These are phyloP conservation scores for Ramaria sp. DNA, from an alignment of 768 basidiomycete species.

Conservation along the genomic window DNA sequence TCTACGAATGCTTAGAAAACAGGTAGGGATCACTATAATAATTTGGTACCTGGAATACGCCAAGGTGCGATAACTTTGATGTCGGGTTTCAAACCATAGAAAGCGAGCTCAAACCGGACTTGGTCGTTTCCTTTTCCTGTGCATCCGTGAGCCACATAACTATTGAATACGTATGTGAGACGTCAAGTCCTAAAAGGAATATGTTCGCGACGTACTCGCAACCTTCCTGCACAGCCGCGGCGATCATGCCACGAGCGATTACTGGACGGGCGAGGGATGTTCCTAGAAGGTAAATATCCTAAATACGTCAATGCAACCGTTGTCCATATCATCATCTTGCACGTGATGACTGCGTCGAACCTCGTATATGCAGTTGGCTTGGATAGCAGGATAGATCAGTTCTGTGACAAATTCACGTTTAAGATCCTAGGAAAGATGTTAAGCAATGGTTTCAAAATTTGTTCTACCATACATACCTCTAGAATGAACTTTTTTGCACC, in stretches of 20 bases:
- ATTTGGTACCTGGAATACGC: constrained; percentile 73
- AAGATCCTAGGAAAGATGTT: constrained; percentile 50
- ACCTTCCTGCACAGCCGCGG: constrained; percentile 75
- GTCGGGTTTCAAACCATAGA: constrained; percentile 96
- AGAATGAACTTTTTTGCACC: constrained; percentile 97
- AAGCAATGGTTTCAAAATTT: not conserved
- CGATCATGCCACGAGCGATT: constrained; percentile 98
- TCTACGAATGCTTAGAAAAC: constrained; percentile 29
- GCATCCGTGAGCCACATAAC: constrained; percentile 96
- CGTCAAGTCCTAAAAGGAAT: not conserved
- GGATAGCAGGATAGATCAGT: constrained; percentile 95
- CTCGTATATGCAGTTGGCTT: constrained; percentile 99
- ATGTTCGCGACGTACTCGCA: constrained; percentile 74
- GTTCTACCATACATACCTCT: constrained; percentile 36
- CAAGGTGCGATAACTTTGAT: constrained; percentile 99
- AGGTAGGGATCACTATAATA: not conserved
- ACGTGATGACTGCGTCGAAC: constrained; percentile 25
- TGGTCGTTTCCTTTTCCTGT: constrained; percentile 99
- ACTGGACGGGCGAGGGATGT: constrained; percentile 97
- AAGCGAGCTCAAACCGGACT: constrained; percentile 97
- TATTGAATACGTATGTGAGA: constrained; percentile 19
- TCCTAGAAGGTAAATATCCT: constrained; percentile 95
- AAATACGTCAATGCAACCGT: not conserved
- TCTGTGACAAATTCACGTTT: constrained; percentile 92
- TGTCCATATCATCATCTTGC: not conserved